Evolutionary conservation across 768 basidiomycete genomes (phyloP), one percentile per base, ranked within the genome.

Genomic region (Leccinellum albellum): DNA sequence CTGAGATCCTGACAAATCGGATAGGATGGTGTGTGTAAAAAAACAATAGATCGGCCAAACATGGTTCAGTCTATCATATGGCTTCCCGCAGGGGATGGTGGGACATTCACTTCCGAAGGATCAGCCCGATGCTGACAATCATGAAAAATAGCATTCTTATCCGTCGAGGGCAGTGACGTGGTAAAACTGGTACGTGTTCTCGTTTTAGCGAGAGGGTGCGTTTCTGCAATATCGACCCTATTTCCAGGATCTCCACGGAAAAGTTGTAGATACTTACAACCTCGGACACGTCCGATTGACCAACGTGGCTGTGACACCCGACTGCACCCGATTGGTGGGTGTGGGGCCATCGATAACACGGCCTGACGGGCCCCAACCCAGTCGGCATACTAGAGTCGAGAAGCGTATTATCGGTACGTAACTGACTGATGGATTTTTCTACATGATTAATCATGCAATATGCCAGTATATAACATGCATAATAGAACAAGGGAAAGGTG

Each of bases 401-500:
- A 82, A 83, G 58, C 79, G 80, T 29, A 79, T 82, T 48, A 75
- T 82, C 48, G 79, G 81, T 80, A 53, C 40, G 79, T 56, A 23
- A 49, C 17, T 7, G n/a, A 47, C 46, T 29, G 47, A 23, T 37
- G 20, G 5, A 32, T 28, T 20, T 10, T 45, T 26, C 42, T 10
- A 20, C 46, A 13, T 50, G n/a, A 51, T 55, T 61, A 12, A 66
- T 48, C 13, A 9, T 53, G n/a, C 15, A 15, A 17, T 26, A 15
- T 42, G 23, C 6, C 51, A 82, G 82, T 75, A 14, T 82, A 79
- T 66, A 81, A 83, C 64, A 70, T 83, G 63, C 71, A 67, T 15
- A 71, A 69, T 20, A 75, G 73, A 60, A 66, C 61, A 33, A 75
- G 70, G 29, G 81, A 82, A 67, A 81, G 76, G 80, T 82, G 56